Base-by-base conservation (phyloP, 306 rosid species). In the Vachellia pachyceras region DNA sequence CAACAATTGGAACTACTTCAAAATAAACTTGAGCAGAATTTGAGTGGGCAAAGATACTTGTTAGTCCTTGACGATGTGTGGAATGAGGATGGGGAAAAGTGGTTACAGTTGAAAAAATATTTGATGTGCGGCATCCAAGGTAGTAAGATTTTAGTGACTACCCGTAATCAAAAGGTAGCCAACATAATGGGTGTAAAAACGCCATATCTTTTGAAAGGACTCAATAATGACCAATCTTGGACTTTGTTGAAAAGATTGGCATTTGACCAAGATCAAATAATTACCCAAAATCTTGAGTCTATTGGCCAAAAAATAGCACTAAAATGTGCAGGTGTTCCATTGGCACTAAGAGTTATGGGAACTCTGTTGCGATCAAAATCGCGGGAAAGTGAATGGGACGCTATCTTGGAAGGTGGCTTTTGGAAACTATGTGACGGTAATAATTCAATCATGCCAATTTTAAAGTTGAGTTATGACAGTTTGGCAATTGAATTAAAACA, bases 51-150 rank as follows among this genome's bases (percentile, higher is more conserved):
- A 50, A 52, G 5, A 13, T 52, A 8, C 18, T 5, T 73, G 8
- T 49, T 73, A 7, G 77, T 73, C 6, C 36, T 73, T 39, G 77
- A 73, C 33, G 77, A 73, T 18, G 22, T 73, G 1, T 73, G 77
- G 77, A 36, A 52, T 35, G 66, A 73, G 4, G 6, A 4, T 73
- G 3, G 5, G 2, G 35, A 35, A 10, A 50, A 42, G 46, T 73
- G 66, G 77, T 0, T 3, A 4, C 8, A 36, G 1, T 49, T 73
- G 12, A 52, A 3, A 3, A 35, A 15, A 0, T 45, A 5, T 22
- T 29, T 71, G 75, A 46, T 13, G 75, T 45, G 40, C 6, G 75
- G 77, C 3, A 36, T 47, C 4, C 1, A 52, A 10, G 66, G 66
- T 8, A 73, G 77, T 10, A 73, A 50, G 36, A 52, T 73, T 35